Evolutionary conservation across 139 green algal species (phyloP).

Genomic region (Micromonas pusilla): DNA sequence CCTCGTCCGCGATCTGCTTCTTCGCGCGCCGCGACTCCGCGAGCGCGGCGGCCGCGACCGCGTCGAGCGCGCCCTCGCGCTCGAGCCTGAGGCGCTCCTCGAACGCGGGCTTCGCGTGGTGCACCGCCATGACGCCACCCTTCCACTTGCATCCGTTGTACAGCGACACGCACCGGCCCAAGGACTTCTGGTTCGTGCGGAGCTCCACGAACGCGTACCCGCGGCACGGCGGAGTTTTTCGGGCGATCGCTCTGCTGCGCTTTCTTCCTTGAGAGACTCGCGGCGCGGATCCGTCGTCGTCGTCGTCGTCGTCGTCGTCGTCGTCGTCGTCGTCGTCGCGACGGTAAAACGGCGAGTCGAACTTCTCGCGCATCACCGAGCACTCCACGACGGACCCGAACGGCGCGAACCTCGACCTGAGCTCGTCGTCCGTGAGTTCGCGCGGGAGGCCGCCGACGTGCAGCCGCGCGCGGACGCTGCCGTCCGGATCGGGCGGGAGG

Average conservation of each 20-base stretch:
- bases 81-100: background rate
- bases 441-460: background rate
- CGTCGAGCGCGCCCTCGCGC: background rate
- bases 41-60: too few species aligned
- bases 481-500: too few species aligned
- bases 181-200: background rate
- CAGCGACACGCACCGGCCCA: background rate
- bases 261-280: background rate
- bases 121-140: background rate
- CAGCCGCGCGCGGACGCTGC: background rate
- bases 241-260: too few species aligned
- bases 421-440: background rate
- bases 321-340: background rate
- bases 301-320: background rate
- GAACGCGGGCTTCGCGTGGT: background rate
- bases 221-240: background rate
- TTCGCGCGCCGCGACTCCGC: too few species aligned
- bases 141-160: background rate
- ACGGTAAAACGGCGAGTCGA: background rate
- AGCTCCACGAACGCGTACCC: background rate
- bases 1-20: too few species aligned
- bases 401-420: background rate
- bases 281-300: background rate
- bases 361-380: background rate
- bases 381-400: background rate